Evolutionary conservation across 371 early-diverging fungal genomes (phyloP).

Genomic region (Syncephalis plumigaleata): DNA sequence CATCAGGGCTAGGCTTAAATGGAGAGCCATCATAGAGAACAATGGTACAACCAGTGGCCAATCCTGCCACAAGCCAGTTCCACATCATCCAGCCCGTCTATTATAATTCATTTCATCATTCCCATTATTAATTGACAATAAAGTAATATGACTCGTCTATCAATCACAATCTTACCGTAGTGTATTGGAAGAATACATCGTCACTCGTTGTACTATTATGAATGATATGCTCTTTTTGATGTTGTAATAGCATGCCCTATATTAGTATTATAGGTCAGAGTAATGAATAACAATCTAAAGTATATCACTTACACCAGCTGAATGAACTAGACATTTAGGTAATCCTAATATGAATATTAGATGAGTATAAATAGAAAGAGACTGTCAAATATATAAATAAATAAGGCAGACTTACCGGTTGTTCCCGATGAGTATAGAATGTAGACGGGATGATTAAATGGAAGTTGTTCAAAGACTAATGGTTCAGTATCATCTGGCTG

Average conservation of each 20-base stretch:
- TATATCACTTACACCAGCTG: constrained; percentile 41
- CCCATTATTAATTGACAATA: background rate
- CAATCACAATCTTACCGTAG: constrained; percentile 51
- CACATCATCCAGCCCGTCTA: constrained; percentile 98
- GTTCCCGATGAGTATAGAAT: constrained; percentile 96
- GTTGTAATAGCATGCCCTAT: constrained; percentile 72
- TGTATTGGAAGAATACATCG: constrained; percentile 85
- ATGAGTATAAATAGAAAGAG: too few relatives aligned
- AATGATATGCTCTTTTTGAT: constrained; percentile 84
- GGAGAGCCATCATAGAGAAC: constrained; percentile 92
- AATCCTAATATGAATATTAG: constrained; percentile 23
- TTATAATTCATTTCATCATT: background rate
- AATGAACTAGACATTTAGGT: constrained; percentile 97
- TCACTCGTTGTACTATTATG: constrained; percentile 55
- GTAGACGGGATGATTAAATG: constrained; percentile 88
- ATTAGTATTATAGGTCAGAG: background rate
- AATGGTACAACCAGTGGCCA: constrained; percentile 65
- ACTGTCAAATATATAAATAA: background rate
- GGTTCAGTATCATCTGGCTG: constrained; percentile 5
- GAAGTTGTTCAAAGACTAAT: constrained; percentile 60
- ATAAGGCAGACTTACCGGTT: constrained; percentile 28
- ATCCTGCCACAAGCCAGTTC: constrained; percentile 85
- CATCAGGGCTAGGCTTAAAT: constrained; percentile 61
- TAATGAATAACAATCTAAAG: constrained; percentile 1
- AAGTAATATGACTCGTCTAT: too few relatives aligned